Percentiles rank a stretch among this genome's conserved stretches.
phyloP scores from a whole-genome alignment of 2,329 filamentous ascomycete genomes.

The Xylariaceae sp. region DNA sequence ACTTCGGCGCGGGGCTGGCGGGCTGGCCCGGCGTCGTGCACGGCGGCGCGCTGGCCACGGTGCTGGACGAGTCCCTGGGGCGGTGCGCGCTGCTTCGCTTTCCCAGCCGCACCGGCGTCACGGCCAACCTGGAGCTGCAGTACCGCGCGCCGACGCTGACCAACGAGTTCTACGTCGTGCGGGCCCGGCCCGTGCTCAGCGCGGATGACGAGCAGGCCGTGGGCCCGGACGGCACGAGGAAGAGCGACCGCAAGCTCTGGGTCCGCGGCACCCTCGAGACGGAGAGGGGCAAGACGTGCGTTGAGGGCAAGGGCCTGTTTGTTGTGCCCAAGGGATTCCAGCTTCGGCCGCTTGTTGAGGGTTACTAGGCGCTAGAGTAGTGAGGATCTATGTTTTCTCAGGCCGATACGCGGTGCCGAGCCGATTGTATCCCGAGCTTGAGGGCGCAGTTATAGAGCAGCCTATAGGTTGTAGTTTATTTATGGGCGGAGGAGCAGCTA shows the following conservation, averaged over 20 bases:
- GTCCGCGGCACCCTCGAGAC: constrained; percentile 61
- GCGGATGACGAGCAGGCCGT: constrained; percentile 37
- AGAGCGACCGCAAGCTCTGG: constrained; percentile 57
- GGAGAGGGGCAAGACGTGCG: constrained; percentile 60
- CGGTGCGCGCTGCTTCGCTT: constrained; percentile 61
- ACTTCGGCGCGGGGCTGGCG: constrained; percentile 66
- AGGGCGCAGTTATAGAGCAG: constrained; percentile 6
- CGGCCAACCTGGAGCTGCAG: constrained; percentile 62
- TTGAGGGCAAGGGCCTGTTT: constrained; percentile 64
- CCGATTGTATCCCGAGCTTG: no score
- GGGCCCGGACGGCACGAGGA: constrained; percentile 30
- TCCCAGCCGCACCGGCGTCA: constrained; percentile 57
- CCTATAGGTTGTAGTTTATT: neutral
- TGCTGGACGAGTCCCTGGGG: constrained; percentile 73
- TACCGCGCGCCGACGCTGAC: constrained; percentile 67
- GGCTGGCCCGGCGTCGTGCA: constrained; percentile 78
- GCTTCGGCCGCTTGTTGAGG: constrained; percentile 46
- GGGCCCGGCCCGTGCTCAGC: constrained; percentile 50
- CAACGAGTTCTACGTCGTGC: constrained; percentile 68
- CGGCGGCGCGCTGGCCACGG: constrained; percentile 71
- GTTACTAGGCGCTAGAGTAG: constrained; percentile 41
- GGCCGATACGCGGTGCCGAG: no score
- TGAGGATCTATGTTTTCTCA: no score
- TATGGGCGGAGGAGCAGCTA: neutral
- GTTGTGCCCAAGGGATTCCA: constrained; percentile 60